Percentiles rank a stretch among this genome's conserved stretches.
Evolutionary conservation across 768 basidiomycete species (phyloP).

Genomic region (Phlebiopsis gigantea): DNA sequence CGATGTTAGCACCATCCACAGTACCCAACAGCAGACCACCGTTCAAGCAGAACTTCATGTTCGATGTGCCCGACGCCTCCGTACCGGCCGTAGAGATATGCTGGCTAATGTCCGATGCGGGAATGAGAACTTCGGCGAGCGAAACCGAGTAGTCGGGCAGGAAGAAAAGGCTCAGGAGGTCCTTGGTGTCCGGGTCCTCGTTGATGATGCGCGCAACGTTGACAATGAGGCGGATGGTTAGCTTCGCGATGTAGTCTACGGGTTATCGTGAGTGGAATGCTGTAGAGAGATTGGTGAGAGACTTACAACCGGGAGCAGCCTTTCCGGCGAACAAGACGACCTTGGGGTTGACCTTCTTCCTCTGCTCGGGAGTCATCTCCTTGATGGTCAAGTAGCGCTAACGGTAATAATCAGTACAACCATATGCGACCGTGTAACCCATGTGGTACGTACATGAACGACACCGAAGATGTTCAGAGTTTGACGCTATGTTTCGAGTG

Average conservation of each 20-base stretch:
- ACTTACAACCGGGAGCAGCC: slow-evolving; percentile 87
- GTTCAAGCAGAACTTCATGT: slow-evolving; percentile 89
- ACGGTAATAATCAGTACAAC: neutral
- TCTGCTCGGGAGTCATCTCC: slow-evolving; percentile 67
- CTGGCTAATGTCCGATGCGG: slow-evolving; percentile 91
- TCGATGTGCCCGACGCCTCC: slow-evolving; percentile 78
- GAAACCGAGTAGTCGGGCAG: slow-evolving; percentile 93
- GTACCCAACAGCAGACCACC: slow-evolving; percentile 88
- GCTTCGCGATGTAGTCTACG: slow-evolving; percentile 85
- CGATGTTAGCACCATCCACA: slow-evolving; percentile 94
- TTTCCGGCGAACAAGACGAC: slow-evolving; percentile 98
- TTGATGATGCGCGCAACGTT: slow-evolving; percentile 81
- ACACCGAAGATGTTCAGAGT: slow-evolving; percentile 90
- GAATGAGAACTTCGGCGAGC: slow-evolving; percentile 77
- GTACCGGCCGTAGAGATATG: slow-evolving; percentile 98
- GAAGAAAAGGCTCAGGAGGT: slow-evolving; percentile 88
- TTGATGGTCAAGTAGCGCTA: slow-evolving; percentile 83
- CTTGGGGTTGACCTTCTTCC: slow-evolving; percentile 76
- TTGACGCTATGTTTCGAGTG: slow-evolving; percentile 59
- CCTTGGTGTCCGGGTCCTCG: slow-evolving; percentile 81
- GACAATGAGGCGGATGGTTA: slow-evolving; percentile 91
- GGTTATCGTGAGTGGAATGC: slow-evolving; percentile 7
- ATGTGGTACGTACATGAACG: slow-evolving; percentile 64
- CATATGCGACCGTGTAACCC: neutral
- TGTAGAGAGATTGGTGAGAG: neutral